Evolutionary conservation across 176 grass and related monocot genomes (phyloP).

Genomic region (Themeda triandra): DNA sequence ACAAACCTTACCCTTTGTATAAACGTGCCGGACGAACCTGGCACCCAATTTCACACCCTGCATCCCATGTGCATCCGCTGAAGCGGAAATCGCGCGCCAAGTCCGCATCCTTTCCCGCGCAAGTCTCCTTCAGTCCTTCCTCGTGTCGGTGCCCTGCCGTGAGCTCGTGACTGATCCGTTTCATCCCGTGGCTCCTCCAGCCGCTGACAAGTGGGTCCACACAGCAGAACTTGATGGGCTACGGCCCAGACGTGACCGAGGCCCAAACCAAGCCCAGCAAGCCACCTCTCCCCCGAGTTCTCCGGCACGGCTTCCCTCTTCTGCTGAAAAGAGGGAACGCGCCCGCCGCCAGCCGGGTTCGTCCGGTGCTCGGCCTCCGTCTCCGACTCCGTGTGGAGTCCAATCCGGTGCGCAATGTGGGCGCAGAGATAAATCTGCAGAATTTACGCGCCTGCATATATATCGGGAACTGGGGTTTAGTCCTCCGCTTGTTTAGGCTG

Average conservation of each 20-base stretch:
- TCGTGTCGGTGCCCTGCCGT: no score
- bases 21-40: not conserved
- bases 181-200: not conserved
- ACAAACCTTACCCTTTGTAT: not conserved
- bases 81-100: not conserved
- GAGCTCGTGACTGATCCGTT: no score
- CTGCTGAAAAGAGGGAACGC: not conserved
- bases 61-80: no score
- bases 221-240: fast-evolving
- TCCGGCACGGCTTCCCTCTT: not conserved
- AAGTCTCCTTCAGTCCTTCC: not conserved
- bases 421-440: not conserved
- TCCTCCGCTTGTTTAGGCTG: not conserved
- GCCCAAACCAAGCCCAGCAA: not conserved
- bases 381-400: not conserved
- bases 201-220: not conserved
- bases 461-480: not conserved
- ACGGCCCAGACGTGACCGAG: not conserved
- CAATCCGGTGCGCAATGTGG: not conserved
- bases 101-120: not conserved
- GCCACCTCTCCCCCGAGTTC: not conserved
- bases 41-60: no score
- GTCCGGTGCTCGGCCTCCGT: not conserved
- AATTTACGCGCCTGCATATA: not conserved
- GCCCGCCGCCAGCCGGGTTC: not conserved